Evolutionary conservation across 805 yeast species (phyloP), one percentile per base, ranked within the genome.

Genomic region (Wickerhamomyces chambardii): DNA sequence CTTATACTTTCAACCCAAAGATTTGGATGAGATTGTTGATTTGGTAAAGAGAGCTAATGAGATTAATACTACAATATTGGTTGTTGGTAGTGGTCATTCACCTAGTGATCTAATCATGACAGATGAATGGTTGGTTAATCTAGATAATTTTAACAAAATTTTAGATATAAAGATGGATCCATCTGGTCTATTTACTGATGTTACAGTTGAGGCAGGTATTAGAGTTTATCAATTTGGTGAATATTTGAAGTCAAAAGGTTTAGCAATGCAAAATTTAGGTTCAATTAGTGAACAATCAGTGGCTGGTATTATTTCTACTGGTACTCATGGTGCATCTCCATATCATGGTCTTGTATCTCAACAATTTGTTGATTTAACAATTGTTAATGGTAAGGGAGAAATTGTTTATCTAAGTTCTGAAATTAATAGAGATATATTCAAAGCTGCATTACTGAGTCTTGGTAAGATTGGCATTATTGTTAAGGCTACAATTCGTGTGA

Each of bases 301-400:
- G 18, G 97, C 95, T 4, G 98, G 98, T n/a, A 77, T 89, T 44
- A 86, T 92, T 31, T 82, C 95, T 2, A 90, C 97, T 0, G 97
- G 97, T 21, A 87, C 97, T 1, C 98, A 90, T 53, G 98, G 98
- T 7, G 83, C 97, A 1, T 79, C 95, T 9, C 94, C 90, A 29
- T 84, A 71, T 55, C 97, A 92, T 50, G 97, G 97, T 1, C 65
- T 89, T 27, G 83, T 90, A 2, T 75, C 92, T 8, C 90, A 86
- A 48, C 96, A 87, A 56, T 70, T 84, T 42, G 97, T 90, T 3
- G 74, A 78, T 43, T 56, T 90, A 38, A 77, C 84, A 9, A 55
- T 90, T 22, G 75, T 89, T 38, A 76, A 82, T 45, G 84, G 92
- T 32, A 61, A 67, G 37, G 97, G 97, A 30, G 75, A 84, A 41